Evolutionary conservation across 352 stramenopile species (phyloP).

Genomic region (Globisporangium splendens): DNA sequence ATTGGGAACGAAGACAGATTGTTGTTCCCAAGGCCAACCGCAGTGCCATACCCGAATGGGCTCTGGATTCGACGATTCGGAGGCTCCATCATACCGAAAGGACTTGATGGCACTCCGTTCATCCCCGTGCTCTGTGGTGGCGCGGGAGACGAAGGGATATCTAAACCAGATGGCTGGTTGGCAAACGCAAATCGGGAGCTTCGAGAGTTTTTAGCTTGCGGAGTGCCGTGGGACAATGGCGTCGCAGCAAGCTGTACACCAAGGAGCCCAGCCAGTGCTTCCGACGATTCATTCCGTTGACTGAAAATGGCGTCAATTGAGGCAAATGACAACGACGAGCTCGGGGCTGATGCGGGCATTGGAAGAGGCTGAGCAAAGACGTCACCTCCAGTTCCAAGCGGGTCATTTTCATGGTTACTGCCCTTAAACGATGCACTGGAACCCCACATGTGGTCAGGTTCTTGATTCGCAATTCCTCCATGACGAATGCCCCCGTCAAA

Average conservation of each 20-base stretch:
- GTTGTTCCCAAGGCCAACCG: conserved; percentile 7
- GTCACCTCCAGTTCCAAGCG: not conserved
- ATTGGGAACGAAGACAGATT: conserved; percentile 21
- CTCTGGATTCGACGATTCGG: conserved; percentile 6
- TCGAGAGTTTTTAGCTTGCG: conserved; percentile 32
- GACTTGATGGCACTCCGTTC: conserved; percentile 13
- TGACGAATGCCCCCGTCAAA: conserved; percentile 66
- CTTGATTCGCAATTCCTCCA: conserved; percentile 20
- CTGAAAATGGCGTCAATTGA: conserved; percentile 85
- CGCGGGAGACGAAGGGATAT: conserved; percentile 9
- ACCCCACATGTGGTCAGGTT: conserved; percentile 27
- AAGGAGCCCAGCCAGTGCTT: conserved; percentile 61
- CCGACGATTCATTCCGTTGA: conserved; percentile 66
- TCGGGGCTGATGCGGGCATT: conserved; percentile 10
- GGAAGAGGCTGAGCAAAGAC: conserved; percentile 7
- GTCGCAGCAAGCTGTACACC: conserved; percentile 50
- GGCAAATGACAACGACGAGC: conserved; percentile 58
- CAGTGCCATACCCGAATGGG: conserved; percentile 18
- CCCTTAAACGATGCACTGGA: conserved; percentile 5
- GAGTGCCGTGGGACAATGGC: conserved; percentile 34
- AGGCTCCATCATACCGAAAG: conserved; percentile 16
- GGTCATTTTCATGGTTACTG: conserved; percentile 10
- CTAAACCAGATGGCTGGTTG: conserved; percentile 35
- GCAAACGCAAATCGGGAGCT: conserved; percentile 83
- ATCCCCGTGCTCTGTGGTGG: conserved; percentile 5